Percentiles rank a stretch among this genome's conserved stretches.
phyloP scores from a whole-genome alignment of 176 grass and related monocot genomes.

The Zizania latifolia region DNA sequence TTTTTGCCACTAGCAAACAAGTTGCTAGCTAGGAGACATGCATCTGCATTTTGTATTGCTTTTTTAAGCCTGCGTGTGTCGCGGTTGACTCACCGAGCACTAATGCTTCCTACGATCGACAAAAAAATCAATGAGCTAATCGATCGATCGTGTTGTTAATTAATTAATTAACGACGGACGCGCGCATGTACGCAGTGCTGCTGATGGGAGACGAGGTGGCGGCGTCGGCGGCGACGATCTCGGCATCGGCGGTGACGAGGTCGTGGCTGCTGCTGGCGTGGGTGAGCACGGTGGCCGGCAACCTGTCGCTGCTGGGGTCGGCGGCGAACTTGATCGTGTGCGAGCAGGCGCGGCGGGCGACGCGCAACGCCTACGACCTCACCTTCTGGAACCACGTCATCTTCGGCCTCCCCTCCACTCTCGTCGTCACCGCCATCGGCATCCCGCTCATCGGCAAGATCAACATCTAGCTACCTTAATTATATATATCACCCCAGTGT shows the following conservation, averaged over 20 bases:
- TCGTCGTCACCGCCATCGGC: conserved; percentile 75
- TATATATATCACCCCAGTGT: background rate
- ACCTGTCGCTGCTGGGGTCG: conserved; percentile 89
- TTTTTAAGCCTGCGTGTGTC: background rate
- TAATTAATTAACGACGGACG: too few relatives aligned
- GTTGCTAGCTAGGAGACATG: background rate
- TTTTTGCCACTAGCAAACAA: background rate
- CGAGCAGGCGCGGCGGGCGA: conserved; percentile 79
- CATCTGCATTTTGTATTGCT: too few relatives aligned
- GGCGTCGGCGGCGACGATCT: conserved; percentile 62
- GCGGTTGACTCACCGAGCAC: too few relatives aligned
- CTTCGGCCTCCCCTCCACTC: conserved; percentile 75
- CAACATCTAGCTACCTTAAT: background rate
- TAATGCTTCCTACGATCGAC: too few relatives aligned
- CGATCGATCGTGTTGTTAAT: too few relatives aligned
- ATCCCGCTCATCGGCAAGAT: conserved; percentile 71
- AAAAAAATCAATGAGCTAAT: too few relatives aligned
- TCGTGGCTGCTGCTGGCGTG: conserved; percentile 96
- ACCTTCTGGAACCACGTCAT: conserved; percentile 71
- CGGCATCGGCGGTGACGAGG: conserved; percentile 42
- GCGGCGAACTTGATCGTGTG: conserved; percentile 99
- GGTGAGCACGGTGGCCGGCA: conserved; percentile 98
- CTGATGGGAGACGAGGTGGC: conserved; percentile 80
- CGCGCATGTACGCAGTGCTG: conserved; percentile 46
- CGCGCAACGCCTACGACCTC: conserved; percentile 60